phyloP scores from a whole-genome alignment of 2,329 filamentous ascomycete species.

The Fusarium nisikadoi region DNA sequence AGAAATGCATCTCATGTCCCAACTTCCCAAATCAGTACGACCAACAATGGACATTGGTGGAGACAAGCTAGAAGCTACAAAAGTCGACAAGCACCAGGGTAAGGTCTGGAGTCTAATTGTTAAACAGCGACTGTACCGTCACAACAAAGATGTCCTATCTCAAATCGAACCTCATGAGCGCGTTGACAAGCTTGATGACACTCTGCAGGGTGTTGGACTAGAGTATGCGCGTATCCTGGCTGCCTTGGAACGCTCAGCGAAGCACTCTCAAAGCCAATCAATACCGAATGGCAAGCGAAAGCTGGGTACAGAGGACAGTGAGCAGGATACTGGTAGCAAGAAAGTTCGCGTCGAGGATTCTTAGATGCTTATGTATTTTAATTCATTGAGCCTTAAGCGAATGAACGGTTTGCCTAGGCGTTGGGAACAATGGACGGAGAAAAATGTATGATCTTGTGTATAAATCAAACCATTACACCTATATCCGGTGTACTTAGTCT shows the following conservation, averaged over 20 bases:
- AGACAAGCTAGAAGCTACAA: conserved; percentile 57
- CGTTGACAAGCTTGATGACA: conserved; percentile 77
- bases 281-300: conserved; percentile 59
- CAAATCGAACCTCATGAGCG: conserved; percentile 76
- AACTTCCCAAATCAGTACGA: conserved; percentile 66
- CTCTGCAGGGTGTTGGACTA: conserved; percentile 73
- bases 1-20: conserved; percentile 78
- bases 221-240: conserved; percentile 77
- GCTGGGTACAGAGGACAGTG: conserved; percentile 45
- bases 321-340: conserved; percentile 55
- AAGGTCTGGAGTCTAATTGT: conserved; percentile 78
- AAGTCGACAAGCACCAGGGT: conserved; percentile 70
- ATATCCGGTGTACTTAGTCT: conserved; percentile 35
- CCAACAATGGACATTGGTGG: conserved; percentile 59
- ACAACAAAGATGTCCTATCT: conserved; percentile 76
- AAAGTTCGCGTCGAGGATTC: conserved; percentile 56
- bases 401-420: conserved; percentile 21
- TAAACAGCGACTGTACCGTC: conserved; percentile 81
- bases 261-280: conserved; percentile 38
- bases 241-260: conserved; percentile 54
- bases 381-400: background rate
- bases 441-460: conserved; percentile 34
- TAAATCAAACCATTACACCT: conserved; percentile 31
- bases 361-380: conserved; percentile 20
- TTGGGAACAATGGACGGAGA: conserved; percentile 18